Percentiles rank a stretch among this genome's conserved stretches.
Conservation (phyloP, 2,329 filamentous ascomycete species). For the Colletotrichum costaricense region DNA sequence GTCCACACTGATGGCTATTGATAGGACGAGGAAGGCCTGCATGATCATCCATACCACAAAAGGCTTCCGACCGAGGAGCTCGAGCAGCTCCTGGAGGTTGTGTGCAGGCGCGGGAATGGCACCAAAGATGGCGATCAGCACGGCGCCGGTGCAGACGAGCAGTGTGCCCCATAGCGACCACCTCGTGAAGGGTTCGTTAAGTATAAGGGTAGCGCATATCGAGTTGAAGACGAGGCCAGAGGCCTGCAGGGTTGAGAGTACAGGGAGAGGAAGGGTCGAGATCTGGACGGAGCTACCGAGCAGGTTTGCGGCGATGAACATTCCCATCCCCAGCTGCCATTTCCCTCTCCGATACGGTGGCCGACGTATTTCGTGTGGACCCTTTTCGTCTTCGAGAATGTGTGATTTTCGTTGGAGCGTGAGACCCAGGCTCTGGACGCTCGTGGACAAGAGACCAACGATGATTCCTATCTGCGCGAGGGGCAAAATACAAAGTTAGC, state of each 20-base stretch:
- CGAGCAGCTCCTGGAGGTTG: conserved; percentile 83
- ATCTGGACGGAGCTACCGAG: conserved; percentile 97
- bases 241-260: conserved; percentile 94
- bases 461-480: conserved; percentile 82
- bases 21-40: conserved; percentile 78
- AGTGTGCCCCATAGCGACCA: conserved; percentile 93
- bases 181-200: conserved; percentile 92
- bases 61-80: conserved; percentile 76
- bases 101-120: conserved; percentile 95
- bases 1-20: conserved; percentile 73
- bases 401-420: conserved; percentile 98
- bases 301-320: conserved; percentile 96
- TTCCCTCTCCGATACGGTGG: conserved; percentile 89
- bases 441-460: conserved; percentile 92
- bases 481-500: conserved; percentile 39
- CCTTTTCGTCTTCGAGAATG: conserved; percentile 96
- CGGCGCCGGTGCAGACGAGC: conserved; percentile 87
- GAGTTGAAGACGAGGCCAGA: conserved; percentile 98
- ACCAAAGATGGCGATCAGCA: conserved; percentile 93
- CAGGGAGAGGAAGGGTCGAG: conserved; percentile 91
- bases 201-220: conserved; percentile 92
- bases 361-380: conserved; percentile 78
- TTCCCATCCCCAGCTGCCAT: conserved; percentile 98
- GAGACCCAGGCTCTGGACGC: conserved; percentile 92
- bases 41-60: conserved; percentile 92